phyloP scores from a whole-genome alignment of 495 filamentous ascomycete species.

The Daldinia vernicosa region DNA sequence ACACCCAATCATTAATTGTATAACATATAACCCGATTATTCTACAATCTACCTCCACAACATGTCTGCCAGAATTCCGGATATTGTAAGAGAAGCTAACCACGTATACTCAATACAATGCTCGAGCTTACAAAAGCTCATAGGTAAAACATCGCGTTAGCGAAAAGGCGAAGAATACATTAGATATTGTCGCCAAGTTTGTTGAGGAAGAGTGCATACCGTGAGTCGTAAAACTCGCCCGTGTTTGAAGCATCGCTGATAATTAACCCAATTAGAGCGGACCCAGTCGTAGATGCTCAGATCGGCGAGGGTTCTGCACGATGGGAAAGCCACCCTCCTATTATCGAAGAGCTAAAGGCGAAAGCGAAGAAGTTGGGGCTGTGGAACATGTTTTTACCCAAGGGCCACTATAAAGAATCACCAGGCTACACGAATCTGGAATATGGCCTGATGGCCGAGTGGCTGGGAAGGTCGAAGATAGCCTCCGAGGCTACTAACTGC shows the following conservation, averaged over 20 bases:
- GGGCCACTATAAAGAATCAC: constrained; percentile 92
- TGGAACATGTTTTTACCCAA: constrained; percentile 99
- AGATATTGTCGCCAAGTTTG: constrained; percentile 86
- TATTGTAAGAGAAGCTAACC: constrained; percentile 62
- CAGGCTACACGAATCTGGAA: constrained; percentile 89
- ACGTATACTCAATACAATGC: constrained; percentile 1
- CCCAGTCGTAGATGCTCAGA: constrained; percentile 76
- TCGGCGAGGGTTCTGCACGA: constrained; percentile 76
- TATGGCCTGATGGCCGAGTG: constrained; percentile 94
- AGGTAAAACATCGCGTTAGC: constrained; percentile 71
- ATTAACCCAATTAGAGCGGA: constrained; percentile 64
- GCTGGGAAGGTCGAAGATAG: constrained; percentile 79
- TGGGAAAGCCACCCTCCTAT: constrained; percentile 80
- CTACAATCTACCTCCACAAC: constrained; percentile 17
- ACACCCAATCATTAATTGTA: not conserved
- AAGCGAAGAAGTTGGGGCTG: constrained; percentile 83
- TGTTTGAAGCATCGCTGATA: constrained; percentile 39
- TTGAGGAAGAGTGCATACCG: constrained; percentile 95
- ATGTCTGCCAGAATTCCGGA: constrained; percentile 75
- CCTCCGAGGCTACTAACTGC: constrained; percentile 90
- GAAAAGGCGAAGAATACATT: constrained; percentile 77
- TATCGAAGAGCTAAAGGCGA: constrained; percentile 87
- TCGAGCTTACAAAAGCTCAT: constrained; percentile 43
- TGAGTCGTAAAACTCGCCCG: constrained; percentile 47
- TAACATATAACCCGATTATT: not conserved